A percentile compares a stretch with the other conserved stretches of the same genome.
Evolutionary conservation across 331 rosid species (phyloP).

Genomic region (Telfairia occidentalis): DNA sequence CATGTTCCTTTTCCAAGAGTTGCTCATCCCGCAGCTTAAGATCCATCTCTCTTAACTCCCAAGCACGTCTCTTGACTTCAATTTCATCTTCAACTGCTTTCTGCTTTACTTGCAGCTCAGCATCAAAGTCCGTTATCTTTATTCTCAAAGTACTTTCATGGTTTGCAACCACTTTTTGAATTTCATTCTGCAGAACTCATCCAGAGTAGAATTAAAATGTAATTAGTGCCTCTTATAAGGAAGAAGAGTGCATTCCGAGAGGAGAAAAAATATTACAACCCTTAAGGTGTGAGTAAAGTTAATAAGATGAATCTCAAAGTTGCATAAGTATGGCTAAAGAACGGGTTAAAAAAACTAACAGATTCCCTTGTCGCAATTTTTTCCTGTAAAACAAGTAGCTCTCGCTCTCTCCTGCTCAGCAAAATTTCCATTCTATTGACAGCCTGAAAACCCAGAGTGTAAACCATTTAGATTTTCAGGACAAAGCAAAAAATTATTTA

Average conservation of each 20-base stretch:
- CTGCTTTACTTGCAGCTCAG: conserved; percentile 49
- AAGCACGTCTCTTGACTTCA: conserved; percentile 69
- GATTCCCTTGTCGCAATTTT: conserved; percentile 59
- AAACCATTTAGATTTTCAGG: conserved; percentile 12
- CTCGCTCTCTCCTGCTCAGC: conserved; percentile 58
- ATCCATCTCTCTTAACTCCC: conserved; percentile 97
- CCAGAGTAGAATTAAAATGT: conserved; percentile 8
- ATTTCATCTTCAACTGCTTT: conserved; percentile 67
- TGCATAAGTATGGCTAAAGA: background rate
- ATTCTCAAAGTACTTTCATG: conserved; percentile 50
- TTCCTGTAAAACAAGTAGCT: conserved; percentile 46
- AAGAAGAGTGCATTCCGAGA: background rate
- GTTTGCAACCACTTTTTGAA: conserved; percentile 42
- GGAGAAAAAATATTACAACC: background rate
- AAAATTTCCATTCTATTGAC: conserved; percentile 40
- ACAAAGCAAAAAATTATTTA: background rate
- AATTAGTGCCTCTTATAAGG: background rate
- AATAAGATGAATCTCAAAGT: background rate
- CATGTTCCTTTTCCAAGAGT: conserved; percentile 60
- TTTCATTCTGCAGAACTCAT: conserved; percentile 47
- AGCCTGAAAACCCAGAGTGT: conserved; percentile 33
- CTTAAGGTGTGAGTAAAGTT: background rate
- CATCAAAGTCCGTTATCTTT: conserved; percentile 51
- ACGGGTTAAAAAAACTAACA: conserved; percentile 29
- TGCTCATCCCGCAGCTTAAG: conserved; percentile 64